Conservation (phyloP, 2,329 filamentous ascomycete species). For the Trichoderma endophyticum region DNA sequence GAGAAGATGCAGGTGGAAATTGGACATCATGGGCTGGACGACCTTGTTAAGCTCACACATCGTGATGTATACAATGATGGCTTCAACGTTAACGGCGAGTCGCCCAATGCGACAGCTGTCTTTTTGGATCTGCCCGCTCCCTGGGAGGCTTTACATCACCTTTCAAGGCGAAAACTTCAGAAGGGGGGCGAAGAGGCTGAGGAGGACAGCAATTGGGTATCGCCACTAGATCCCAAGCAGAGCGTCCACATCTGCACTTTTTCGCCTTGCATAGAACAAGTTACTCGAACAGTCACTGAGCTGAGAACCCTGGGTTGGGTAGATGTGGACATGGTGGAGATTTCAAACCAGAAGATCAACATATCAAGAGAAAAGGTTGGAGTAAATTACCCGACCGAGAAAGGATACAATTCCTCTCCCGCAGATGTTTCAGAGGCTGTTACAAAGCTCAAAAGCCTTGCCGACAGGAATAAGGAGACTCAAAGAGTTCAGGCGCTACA, state of each 20-base stretch:
- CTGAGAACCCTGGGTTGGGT: conserved; percentile 83
- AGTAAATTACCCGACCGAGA: conserved; percentile 60
- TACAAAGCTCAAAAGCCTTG: conserved; percentile 67
- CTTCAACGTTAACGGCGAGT: conserved; percentile 60
- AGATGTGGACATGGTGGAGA: conserved; percentile 89
- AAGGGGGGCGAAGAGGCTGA: conserved; percentile 26
- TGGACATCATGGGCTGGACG: conserved; percentile 61
- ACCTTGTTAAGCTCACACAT: conserved; percentile 69
- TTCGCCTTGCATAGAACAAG: conserved; percentile 95
- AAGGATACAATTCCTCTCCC: conserved; percentile 66
- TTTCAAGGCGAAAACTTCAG: conserved; percentile 52
- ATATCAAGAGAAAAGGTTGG: conserved; percentile 79
- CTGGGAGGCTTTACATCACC: conserved; percentile 73
- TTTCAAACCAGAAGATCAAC: conserved; percentile 75
- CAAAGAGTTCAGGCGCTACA: conserved; percentile 44
- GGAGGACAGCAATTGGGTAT: conserved; percentile 44
- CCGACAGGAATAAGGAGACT: conserved; percentile 64
- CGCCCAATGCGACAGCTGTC: conserved; percentile 64
- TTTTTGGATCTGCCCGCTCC: conserved; percentile 80
- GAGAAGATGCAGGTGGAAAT: conserved; percentile 68
- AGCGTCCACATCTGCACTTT: conserved; percentile 86
- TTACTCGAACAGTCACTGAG: conserved; percentile 76
- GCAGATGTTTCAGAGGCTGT: conserved; percentile 79
- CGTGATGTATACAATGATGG: conserved; percentile 76
- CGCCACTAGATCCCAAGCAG: conserved; percentile 66